Percentiles rank a stretch among this genome's conserved stretches.
phyloP scores from a whole-genome alignment of 139 green algal species.

The Pseudopediastrum boryanum region DNA sequence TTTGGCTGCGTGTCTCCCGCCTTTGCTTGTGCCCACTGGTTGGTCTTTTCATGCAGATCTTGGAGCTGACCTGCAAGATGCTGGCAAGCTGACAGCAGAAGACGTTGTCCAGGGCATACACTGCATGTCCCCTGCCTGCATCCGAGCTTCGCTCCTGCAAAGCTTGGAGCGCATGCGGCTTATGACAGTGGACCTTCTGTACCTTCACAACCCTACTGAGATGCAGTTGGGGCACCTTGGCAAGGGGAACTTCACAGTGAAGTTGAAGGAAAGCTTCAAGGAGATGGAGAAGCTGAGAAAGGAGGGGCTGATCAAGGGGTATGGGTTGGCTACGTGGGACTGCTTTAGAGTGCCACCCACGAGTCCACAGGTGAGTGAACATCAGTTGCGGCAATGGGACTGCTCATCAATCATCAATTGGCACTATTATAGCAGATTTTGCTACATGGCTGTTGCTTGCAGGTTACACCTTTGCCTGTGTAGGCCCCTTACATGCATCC shows the following conservation, averaged over 20 bases:
- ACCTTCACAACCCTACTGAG: constrained; percentile 79
- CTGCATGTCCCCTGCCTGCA: constrained; percentile 62
- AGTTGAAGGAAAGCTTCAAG: constrained; percentile 42
- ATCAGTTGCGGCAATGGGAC: not conserved
- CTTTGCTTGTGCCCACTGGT: not conserved
- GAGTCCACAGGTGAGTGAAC: not conserved
- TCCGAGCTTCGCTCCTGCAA: constrained; percentile 52
- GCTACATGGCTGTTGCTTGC: not conserved
- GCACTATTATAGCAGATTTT: not conserved
- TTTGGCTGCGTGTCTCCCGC: not conserved
- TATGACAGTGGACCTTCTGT: constrained; percentile 73
- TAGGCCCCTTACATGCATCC: not conserved
- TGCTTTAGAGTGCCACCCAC: constrained; percentile 62
- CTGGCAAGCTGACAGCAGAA: no score
- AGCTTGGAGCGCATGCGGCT: constrained; percentile 59
- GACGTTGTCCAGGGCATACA: constrained; percentile 49
- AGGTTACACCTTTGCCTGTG: not conserved
- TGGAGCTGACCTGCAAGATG: constrained; percentile 20
- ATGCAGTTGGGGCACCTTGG: constrained; percentile 52
- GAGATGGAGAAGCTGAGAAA: constrained; percentile 55
- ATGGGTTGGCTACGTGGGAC: constrained; percentile 75
- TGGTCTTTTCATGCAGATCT: not conserved
- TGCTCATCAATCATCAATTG: not conserved
- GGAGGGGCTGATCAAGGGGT: constrained; percentile 49
- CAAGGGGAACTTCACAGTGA: constrained; percentile 44